Evolutionary conservation across 2,329 filamentous ascomycete species (phyloP), one percentile per base, ranked within the genome.

Genomic region (Microdochium trichocladiopsis): DNA sequence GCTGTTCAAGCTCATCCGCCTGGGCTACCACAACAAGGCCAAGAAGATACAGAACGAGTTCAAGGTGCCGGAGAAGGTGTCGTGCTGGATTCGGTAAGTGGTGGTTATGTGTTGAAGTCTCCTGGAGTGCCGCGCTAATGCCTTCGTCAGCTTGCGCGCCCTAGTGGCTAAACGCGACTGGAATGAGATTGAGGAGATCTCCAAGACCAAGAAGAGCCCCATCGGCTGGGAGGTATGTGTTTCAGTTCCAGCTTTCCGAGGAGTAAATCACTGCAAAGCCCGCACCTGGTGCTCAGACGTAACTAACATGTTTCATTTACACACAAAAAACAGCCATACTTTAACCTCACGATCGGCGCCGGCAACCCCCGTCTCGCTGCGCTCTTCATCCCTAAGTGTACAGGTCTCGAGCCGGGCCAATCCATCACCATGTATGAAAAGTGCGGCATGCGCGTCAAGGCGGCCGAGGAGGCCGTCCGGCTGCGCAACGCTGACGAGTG

Each of bases 401-500:
- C 85, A 16, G 76, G 77, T 52, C 67, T 95, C 48, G 79, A 84
- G 47, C 75, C 80, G 1, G 78, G 82, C 2, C 87, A 91, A 61
- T 76, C 86, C 3, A 86, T 96, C 52, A 82, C 87, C 59, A 96
- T 99, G 93, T 99, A 92, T 80, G 85, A 95, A 61, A 96, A 96
- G 72, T 97, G 94, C 68, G 93, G 93, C 18, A 82, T 96, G 84
- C 76, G 90, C 47, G 80, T 87, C 25, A 91, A 90, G 71, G 94
- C 94, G 2, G 94, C 88, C 3, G 92, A 97, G 71, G 94, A 97
- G 72, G 93, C 94, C 2, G 79, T 91, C 54, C 90, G 85, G 72
- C 78, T 81, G 54, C 95, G 88, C 69, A 89, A 99, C 65, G 74
- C 82, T 49, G 86, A 85, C 60, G 74, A 85, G n/a, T 83, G 95